Evolutionary conservation across 2,329 filamentous ascomycete species (phyloP).

Genomic region (Macrophomina phaseolina): DNA sequence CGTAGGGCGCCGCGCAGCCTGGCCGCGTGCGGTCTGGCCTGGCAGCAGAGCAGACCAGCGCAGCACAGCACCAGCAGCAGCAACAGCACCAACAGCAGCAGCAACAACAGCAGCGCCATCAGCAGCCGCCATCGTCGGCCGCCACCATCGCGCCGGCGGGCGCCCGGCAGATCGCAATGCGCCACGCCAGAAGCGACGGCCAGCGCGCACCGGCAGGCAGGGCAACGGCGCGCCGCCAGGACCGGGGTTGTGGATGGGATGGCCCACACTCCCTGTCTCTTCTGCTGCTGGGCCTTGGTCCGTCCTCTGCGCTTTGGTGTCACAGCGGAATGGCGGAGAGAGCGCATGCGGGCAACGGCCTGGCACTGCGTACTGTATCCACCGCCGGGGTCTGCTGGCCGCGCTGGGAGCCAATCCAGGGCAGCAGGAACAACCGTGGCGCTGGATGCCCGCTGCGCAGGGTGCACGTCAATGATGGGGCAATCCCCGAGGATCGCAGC

Average conservation of each 20-base stretch:
- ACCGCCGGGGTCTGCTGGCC: slow-evolving; percentile 20
- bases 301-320: slow-evolving; percentile 20
- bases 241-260: slow-evolving; percentile 10
- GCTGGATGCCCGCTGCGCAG: slow-evolving; percentile 15
- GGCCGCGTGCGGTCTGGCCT: neutral
- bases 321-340: slow-evolving; percentile 12
- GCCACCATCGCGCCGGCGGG: neutral
- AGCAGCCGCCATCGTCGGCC: too few species aligned
- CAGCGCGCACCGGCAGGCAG: neutral
- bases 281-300: slow-evolving; percentile 16
- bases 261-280: slow-evolving; percentile 19
- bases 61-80: neutral
- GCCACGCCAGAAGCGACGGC: neutral
- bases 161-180: neutral
- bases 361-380: neutral
- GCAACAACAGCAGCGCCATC: neutral
- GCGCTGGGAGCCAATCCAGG: slow-evolving; percentile 1
- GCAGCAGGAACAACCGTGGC: slow-evolving; percentile 3
- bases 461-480: slow-evolving; percentile 16
- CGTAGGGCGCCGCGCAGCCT: neutral
- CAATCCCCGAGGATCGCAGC: slow-evolving; percentile 22
- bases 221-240: neutral
- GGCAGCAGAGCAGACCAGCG: neutral
- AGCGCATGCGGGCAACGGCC: slow-evolving; percentile 23
- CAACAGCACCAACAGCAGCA: neutral